phyloP scores from a whole-genome alignment of 768 basidiomycete genomes.

The Pisolithus microcarpus region DNA sequence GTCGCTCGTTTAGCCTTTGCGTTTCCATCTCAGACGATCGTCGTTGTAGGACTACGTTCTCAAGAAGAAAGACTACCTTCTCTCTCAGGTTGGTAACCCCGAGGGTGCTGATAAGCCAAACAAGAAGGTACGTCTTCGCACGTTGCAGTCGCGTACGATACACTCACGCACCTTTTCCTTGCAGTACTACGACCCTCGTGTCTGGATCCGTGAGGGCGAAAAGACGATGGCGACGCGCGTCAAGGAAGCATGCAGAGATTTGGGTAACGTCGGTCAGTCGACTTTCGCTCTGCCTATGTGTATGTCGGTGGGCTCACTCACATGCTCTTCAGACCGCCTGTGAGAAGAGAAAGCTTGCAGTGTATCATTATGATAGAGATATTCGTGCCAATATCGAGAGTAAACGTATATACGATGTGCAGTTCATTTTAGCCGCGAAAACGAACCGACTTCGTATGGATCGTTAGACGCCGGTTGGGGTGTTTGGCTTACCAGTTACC shows the following conservation, averaged over 20 bases:
- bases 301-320: background rate
- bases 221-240: conserved; percentile 84
- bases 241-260: conserved; percentile 88
- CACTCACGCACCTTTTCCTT: background rate
- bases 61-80: conserved; percentile 83
- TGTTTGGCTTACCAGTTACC: too few species aligned
- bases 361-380: too few species aligned
- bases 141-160: background rate
- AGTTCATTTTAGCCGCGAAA: background rate
- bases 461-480: background rate
- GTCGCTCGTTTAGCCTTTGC: conserved; percentile 7
- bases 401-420: too few species aligned
- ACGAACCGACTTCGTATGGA: too few species aligned
- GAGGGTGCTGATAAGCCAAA: conserved; percentile 96
- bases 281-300: background rate
- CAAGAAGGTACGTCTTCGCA: conserved; percentile 69
- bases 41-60: conserved; percentile 66
- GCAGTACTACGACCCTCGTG: conserved; percentile 89
- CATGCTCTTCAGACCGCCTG: conserved; percentile 14
- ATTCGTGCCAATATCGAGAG: too few species aligned
- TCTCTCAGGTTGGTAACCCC: conserved; percentile 93
- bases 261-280: conserved; percentile 59
- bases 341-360: conserved; percentile 3
- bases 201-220: conserved; percentile 98
- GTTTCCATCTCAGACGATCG: background rate